Conservation (phyloP, 306 rosid genomes). For the Senna siamea region DNA sequence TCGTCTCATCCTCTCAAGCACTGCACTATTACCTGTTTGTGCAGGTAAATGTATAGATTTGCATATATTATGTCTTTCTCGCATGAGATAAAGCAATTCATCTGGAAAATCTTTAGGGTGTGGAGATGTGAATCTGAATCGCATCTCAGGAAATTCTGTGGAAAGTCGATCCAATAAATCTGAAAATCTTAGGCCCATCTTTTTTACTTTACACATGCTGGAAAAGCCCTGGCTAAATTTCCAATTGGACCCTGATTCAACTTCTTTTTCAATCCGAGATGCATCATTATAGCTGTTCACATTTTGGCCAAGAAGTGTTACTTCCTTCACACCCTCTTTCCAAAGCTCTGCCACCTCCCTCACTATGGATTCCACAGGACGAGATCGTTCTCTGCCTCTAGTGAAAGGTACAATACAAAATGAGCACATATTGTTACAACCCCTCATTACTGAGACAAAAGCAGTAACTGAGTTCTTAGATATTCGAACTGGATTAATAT, state of each 20-base stretch:
- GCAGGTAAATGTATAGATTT: conserved; percentile 88
- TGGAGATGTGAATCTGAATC: conserved; percentile 97
- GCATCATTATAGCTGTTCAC: conserved; percentile 94
- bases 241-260: conserved; percentile 77
- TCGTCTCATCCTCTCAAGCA: conserved; percentile 93
- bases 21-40: conserved; percentile 73
- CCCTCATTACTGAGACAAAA: conserved; percentile 95
- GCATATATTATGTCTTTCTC: conserved; percentile 86
- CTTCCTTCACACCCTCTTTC: conserved; percentile 93
- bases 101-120: conserved; percentile 98
- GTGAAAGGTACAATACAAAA: conserved; percentile 96
- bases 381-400: conserved; percentile 93
- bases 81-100: conserved; percentile 85
- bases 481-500: conserved; percentile 85
- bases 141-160: conserved; percentile 87
- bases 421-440: conserved; percentile 98
- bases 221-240: conserved; percentile 90
- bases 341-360: conserved; percentile 92
- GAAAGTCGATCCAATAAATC: conserved; percentile 90
- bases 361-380: conserved; percentile 89
- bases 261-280: conserved; percentile 58
- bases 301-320: conserved; percentile 95
- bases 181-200: conserved; percentile 86
- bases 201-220: conserved; percentile 73
- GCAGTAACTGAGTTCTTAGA: conserved; percentile 83